These are phyloP conservation scores for Mycena latifolia DNA, from an alignment of 768 basidiomycete species.

Conservation along the genomic window DNA sequence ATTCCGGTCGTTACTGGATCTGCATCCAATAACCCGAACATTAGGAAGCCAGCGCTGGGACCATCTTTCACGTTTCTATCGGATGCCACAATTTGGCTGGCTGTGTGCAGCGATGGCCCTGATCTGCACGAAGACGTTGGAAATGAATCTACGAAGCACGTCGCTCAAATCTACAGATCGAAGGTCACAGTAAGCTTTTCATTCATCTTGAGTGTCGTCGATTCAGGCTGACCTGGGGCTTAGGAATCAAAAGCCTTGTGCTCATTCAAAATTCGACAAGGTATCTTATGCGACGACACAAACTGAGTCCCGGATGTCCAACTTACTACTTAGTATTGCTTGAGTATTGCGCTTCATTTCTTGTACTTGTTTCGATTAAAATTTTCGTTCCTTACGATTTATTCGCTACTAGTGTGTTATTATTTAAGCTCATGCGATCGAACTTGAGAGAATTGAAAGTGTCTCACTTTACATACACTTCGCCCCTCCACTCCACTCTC, in stretches of 20 bases:
- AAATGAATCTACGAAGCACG: slow-evolving; percentile 43
- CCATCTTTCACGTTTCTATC: slow-evolving; percentile 80
- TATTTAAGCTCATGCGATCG: too few species aligned
- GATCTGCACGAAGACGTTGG: slow-evolving; percentile 22
- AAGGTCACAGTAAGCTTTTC: slow-evolving; percentile 51
- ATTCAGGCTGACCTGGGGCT: not conserved
- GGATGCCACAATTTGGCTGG: slow-evolving; percentile 82
- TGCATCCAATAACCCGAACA: slow-evolving; percentile 41
- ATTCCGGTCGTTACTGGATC: slow-evolving; percentile 30
- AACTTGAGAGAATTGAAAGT: not conserved
- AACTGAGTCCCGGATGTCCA: too few species aligned
- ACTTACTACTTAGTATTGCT: too few species aligned
- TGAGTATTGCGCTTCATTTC: too few species aligned
- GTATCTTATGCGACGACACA: slow-evolving; percentile 25
- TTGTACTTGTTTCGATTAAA: too few species aligned
- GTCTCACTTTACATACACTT: slow-evolving; percentile 9
- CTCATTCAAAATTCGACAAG: slow-evolving; percentile 52
- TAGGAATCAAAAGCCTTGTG: slow-evolving; percentile 56
- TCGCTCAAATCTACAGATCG: slow-evolving; percentile 58
- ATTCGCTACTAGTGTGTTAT: too few species aligned
- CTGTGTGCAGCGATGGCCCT: slow-evolving; percentile 38
- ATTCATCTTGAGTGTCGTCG: slow-evolving; percentile 7
- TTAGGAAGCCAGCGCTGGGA: slow-evolving; percentile 78
- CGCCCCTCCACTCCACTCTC: not conserved
- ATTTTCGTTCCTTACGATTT: too few species aligned